Conservation (phyloP, 2,329 filamentous ascomycete species). For the Fusarium stilboides region DNA sequence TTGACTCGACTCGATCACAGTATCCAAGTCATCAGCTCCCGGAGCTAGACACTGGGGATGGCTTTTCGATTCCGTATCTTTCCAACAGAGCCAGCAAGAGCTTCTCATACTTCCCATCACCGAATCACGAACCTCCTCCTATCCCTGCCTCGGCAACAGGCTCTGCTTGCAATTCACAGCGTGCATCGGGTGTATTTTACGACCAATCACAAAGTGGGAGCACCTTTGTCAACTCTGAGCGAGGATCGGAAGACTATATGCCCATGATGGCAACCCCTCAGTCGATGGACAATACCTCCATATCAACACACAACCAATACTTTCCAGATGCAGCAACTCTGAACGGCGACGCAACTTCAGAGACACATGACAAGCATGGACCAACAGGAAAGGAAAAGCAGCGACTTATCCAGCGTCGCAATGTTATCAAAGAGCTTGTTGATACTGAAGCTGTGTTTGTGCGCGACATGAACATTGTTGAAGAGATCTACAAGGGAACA, state of each 20-base stretch:
- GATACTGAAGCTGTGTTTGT: constrained; percentile 94
- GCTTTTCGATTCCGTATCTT: constrained; percentile 66
- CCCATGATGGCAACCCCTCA: constrained; percentile 61
- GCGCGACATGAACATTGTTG: constrained; percentile 95
- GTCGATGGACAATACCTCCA: constrained; percentile 64
- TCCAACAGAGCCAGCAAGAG: constrained; percentile 53
- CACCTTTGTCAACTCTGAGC: constrained; percentile 61
- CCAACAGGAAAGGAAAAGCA: constrained; percentile 72
- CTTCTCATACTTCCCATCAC: constrained; percentile 56
- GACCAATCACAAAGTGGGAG: constrained; percentile 57
- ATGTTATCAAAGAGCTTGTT: constrained; percentile 91
- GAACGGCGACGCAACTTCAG: constrained; percentile 57
- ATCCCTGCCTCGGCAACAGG: constrained; percentile 59
- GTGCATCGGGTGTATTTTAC: constrained; percentile 60
- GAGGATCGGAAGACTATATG: constrained; percentile 63
- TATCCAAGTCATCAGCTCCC: constrained; percentile 61
- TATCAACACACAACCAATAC: constrained; percentile 60
- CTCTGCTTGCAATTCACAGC: constrained; percentile 58
- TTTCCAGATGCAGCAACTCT: constrained; percentile 56
- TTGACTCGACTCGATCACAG: constrained; percentile 49
- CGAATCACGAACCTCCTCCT: constrained; percentile 67
- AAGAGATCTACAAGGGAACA: constrained; percentile 97
- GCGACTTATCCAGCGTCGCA: constrained; percentile 83
- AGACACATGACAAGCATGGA: constrained; percentile 58
- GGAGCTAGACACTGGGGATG: constrained; percentile 66